A percentile compares a stretch with the other conserved stretches of the same genome.
Evolutionary conservation across 306 rosid species (phyloP).

Genomic region (Aeschynomene evenia): DNA sequence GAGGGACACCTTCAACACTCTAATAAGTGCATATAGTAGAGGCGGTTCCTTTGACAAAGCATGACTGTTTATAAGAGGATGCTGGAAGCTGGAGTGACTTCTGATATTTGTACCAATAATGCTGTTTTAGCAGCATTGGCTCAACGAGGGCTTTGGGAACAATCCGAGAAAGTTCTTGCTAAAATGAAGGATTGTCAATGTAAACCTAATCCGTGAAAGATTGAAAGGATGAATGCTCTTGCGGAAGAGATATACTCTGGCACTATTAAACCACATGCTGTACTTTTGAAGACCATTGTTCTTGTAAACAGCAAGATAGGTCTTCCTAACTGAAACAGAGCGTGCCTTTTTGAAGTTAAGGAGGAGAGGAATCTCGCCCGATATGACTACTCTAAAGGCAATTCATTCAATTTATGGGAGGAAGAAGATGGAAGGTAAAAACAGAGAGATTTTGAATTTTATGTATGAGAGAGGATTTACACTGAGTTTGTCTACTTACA

Average conservation of each 20-base stretch:
- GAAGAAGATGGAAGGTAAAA: constrained; percentile 62
- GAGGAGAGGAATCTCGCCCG: constrained; percentile 56
- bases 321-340: constrained; percentile 71
- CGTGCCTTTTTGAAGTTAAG: constrained; percentile 65
- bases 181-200: constrained; percentile 70
- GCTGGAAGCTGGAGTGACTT: constrained; percentile 78
- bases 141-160: constrained; percentile 79
- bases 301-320: constrained; percentile 66
- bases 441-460: constrained; percentile 58
- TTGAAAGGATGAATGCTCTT: constrained; percentile 53
- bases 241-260: constrained; percentile 80
- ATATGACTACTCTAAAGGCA: constrained; percentile 63
- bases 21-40: constrained; percentile 79
- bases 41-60: constrained; percentile 79
- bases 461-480: constrained; percentile 71
- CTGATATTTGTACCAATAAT: constrained; percentile 79
- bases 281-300: constrained; percentile 82
- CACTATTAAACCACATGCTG: constrained; percentile 49
- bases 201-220: constrained; percentile 71
- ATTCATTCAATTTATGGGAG: constrained; percentile 78
- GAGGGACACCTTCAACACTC: constrained; percentile 80
- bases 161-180: constrained; percentile 64
- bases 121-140: constrained; percentile 83
- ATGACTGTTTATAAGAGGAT: constrained; percentile 65
- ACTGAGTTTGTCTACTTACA: constrained; percentile 76